Base-by-base conservation (phyloP, 1,139 yeast genomes). In the Sugiyamaella paludigena region DNA sequence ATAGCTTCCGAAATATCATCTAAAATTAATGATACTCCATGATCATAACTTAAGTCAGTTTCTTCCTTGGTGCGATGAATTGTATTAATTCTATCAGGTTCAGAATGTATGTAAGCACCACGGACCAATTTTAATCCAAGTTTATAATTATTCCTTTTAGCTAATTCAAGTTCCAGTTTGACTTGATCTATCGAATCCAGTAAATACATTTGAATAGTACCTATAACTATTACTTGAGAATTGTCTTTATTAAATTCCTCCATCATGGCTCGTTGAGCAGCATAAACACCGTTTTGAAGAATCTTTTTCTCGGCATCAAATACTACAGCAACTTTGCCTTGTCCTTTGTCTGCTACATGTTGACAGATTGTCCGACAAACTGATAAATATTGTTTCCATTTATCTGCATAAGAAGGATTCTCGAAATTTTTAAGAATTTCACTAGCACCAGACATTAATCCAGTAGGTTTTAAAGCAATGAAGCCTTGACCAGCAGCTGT, bases 61-160 rank as follows among this genome's bases (percentile, higher is more conserved):
- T 80, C 91, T 53, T 74, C 77, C 69, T 91, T 89, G 40, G 87
- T 79, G 58, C 75, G 73, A 70, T 84, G 94, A 55, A 92, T 87
- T 33, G 87, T 82, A 11, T 68, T 58, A 47, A 66, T 57, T 62
- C 97, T 77, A 57, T 84, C 75, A 38, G 84, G 79, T 71, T 92
- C 98, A 2, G 95, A 81, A 67, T 91, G 97, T 55, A 91, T 81
- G 72, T 92, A 92, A 7, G 98, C 98, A 56, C 98, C 98, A 67
- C 98, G 81, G n/a, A 92, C 98, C 49, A 92, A 77, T 69, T 92
- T 92, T 72, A 89, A 75, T 16, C 96, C 98, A 54, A 89, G 71
- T 63, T 86, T 79, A 69, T 89, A 91, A 42, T 62, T 64, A 53
- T 78, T 76, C 51, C 77, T 68, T 52, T 70, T 61, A 11, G 98